phyloP scores from a whole-genome alignment of 177 flowering plant species.

The Vitis hybrid region DNA sequence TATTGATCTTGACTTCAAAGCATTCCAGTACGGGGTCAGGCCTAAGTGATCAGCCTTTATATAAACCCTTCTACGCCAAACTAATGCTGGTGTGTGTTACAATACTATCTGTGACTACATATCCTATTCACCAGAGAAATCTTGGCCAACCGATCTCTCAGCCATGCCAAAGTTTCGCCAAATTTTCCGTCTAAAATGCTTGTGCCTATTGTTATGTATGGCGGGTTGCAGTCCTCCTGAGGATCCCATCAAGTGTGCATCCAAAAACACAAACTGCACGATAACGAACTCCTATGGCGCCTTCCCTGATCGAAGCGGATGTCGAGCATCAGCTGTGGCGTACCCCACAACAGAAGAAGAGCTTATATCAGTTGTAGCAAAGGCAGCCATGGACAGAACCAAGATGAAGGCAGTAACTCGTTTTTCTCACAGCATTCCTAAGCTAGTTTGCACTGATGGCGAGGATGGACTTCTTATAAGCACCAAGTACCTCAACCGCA shows the following conservation, averaged over 20 bases:
- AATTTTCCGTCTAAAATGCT: slow-evolving; percentile 5
- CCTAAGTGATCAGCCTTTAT: too few species aligned
- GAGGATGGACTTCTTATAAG: slow-evolving; percentile 62
- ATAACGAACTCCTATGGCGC: slow-evolving; percentile 77
- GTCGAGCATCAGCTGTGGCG: slow-evolving; percentile 49
- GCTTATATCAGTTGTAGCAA: slow-evolving; percentile 51
- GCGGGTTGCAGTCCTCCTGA: slow-evolving; percentile 54
- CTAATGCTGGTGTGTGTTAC: too few species aligned
- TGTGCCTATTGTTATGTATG: slow-evolving; percentile 12
- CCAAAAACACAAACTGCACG: slow-evolving; percentile 46
- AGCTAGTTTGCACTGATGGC: slow-evolving; percentile 68
- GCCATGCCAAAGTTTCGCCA: too few species aligned
- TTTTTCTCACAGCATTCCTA: slow-evolving; percentile 71
- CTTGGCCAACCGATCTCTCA: too few species aligned
- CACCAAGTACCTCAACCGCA: slow-evolving; percentile 54
- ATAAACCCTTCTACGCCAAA: too few species aligned
- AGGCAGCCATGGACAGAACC: slow-evolving; percentile 37
- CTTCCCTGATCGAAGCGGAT: slow-evolving; percentile 68
- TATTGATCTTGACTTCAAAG: too few species aligned
- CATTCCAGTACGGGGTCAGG: too few species aligned
- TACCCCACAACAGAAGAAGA: slow-evolving; percentile 68
- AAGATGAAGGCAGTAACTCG: slow-evolving; percentile 72
- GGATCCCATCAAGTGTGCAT: slow-evolving; percentile 62
- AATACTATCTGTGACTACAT: too few species aligned
- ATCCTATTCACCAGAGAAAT: too few species aligned